Percentiles rank a stretch among this genome's conserved stretches.
Evolutionary conservation across 306 rosid genomes (phyloP).

Genomic region (Purshia tridentata): DNA sequence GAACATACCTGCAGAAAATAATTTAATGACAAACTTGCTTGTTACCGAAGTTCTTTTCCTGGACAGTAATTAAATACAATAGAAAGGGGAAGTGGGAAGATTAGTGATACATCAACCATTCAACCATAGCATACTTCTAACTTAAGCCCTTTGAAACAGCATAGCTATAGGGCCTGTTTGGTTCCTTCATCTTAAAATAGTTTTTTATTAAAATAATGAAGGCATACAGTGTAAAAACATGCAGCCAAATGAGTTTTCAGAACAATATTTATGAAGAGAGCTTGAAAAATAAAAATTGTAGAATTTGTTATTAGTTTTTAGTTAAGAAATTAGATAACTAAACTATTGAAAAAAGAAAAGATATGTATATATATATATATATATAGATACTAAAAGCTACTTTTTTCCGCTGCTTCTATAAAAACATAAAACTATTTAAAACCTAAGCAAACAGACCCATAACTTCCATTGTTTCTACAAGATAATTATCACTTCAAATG

Average conservation of each 20-base stretch:
- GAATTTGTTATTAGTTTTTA: neutral
- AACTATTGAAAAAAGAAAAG: neutral
- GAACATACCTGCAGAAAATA: slow-evolving; percentile 87
- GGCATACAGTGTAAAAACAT: neutral
- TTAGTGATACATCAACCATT: neutral
- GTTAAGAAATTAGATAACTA: neutral
- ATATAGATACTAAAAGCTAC: neutral
- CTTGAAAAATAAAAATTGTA: neutral
- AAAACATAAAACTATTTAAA: neutral
- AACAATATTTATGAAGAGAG: neutral
- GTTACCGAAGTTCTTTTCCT: slow-evolving; percentile 24
- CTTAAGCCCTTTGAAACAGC: neutral
- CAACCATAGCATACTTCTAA: neutral
- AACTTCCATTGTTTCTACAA: slow-evolving; percentile 29
- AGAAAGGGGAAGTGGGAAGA: neutral
- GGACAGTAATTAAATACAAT: slow-evolving; percentile 1
- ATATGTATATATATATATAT: too few species aligned
- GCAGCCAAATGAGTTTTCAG: neutral
- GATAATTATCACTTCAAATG: slow-evolving; percentile 18
- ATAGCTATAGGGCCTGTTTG: neutral
- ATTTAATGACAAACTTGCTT: slow-evolving; percentile 41
- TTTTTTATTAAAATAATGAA: neutral
- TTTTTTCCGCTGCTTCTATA: neutral
- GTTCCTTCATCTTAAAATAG: neutral
- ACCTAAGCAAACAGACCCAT: neutral